Evolutionary conservation across 1,284 basidiomycete species (phyloP), one percentile per base, ranked within the genome.

Genomic region (Prillingera fragicola): DNA sequence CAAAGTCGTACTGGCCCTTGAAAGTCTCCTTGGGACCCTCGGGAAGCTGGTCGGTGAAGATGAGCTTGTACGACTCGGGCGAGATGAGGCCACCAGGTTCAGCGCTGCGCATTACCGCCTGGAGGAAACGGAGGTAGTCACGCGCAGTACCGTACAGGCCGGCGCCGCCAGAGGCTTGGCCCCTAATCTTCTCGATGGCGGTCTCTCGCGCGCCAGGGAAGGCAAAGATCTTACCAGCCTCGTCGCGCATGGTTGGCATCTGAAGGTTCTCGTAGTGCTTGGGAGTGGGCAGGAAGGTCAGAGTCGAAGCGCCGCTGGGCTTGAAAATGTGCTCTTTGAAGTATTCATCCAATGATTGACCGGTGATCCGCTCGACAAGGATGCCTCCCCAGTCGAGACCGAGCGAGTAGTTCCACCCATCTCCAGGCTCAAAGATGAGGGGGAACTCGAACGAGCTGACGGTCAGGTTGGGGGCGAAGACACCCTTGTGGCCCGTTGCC

Each of bases 151-250:
- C 65, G 38, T 54, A 63, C 18, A 69, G 42, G 3, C 67, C 67
- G 4, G 46, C 67, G 13, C 65, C 66, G n/a, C 66, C 66, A 3
- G 54, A 51, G 2, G 32, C 33, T 21, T 62, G 49, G 9, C 63
- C 65, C 36, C 63, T 80, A 79, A 52, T 87, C 75, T 21, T 86
- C 77, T 54, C 92, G 73, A 67, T 85, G 83, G 80, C 85, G 50
- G 40, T 46, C 10, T 43, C 45, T 15, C 45, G 45, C 17, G 32
- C 22, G 22, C 45, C 45, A 23, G 45, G 45, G 41, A 43, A 48
- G 6, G 28, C 31, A 4, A 39, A 13, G 15, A 48, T 15, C 32
- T 43, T 43, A n/a, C 15, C 14, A 10, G 34, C 27, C 14, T 37
- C 39, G 32, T 45, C 39, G 31, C 34, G 42, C 15, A 22, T 42